Conservation (phyloP, 2,329 filamentous ascomycete species). For the Bipolaris oryzae region DNA sequence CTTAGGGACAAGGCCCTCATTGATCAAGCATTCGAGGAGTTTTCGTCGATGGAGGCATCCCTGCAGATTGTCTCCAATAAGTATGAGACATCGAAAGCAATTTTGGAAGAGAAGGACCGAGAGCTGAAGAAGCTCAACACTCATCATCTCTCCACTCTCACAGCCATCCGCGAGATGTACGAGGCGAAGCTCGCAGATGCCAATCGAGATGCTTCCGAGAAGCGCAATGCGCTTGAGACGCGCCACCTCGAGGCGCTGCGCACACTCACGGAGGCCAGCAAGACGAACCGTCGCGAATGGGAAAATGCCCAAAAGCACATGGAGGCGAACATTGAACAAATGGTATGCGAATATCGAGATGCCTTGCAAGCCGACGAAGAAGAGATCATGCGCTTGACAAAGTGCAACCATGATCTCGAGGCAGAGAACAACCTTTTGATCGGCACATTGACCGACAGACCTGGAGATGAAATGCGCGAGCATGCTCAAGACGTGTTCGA, state of each 20-base stretch:
- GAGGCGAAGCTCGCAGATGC: background rate
- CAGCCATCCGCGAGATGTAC: background rate
- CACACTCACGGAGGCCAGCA: background rate
- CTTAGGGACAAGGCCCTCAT: conserved; percentile 2
- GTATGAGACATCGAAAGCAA: background rate
- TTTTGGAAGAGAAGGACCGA: background rate
- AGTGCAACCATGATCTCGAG: background rate
- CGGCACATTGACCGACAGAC: background rate
- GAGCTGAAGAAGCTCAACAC: background rate
- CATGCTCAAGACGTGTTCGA: background rate
- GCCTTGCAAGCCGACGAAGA: background rate
- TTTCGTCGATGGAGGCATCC: background rate
- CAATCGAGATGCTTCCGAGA: background rate
- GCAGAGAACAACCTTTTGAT: background rate
- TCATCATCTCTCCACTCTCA: background rate
- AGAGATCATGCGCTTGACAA: background rate
- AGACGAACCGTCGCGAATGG: background rate
- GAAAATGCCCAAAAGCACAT: background rate
- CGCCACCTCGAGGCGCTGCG: background rate
- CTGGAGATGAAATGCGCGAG: background rate
- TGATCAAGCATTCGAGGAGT: background rate
- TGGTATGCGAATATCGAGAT: background rate
- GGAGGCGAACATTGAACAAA: background rate
- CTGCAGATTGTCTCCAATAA: background rate
- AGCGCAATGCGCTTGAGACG: background rate